Conservation (phyloP, 768 basidiomycete species). For the Lepiota brunneoincarnata region DNA sequence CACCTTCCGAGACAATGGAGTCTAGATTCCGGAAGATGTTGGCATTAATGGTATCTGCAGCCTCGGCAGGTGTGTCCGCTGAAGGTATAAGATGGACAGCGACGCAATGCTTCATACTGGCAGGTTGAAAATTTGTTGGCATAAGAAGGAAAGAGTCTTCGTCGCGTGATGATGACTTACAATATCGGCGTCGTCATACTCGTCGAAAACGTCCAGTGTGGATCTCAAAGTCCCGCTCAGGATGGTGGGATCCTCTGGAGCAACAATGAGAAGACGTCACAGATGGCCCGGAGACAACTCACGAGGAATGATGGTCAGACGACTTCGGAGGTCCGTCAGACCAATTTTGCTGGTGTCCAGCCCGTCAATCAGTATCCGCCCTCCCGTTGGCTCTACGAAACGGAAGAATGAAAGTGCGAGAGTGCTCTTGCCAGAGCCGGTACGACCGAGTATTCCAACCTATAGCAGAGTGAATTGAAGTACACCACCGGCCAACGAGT, state of each 20-base stretch:
- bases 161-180: conserved; percentile 34
- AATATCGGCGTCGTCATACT: conserved; percentile 83
- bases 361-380: conserved; percentile 74
- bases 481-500: conserved; percentile 26
- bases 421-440: conserved; percentile 78
- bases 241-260: conserved; percentile 83
- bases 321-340: conserved; percentile 74
- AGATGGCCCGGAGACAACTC: conserved; percentile 16
- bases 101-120: conserved; percentile 80
- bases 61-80: conserved; percentile 45
- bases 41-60: conserved; percentile 50
- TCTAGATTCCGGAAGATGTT: conserved; percentile 81
- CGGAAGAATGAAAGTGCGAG: conserved; percentile 81
- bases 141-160: neutral
- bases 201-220: conserved; percentile 82
- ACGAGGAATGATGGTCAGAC: conserved; percentile 62
- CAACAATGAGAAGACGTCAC: neutral
- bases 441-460: conserved; percentile 72
- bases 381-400: conserved; percentile 82
- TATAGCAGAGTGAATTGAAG: conserved; percentile 19
- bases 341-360: conserved; percentile 78
- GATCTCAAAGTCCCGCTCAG: conserved; percentile 79
- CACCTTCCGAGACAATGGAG: conserved; percentile 74
- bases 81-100: conserved; percentile 77
- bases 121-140: neutral